A percentile compares a stretch with the other conserved stretches of the same genome.
phyloP scores from a whole-genome alignment of 2,329 filamentous ascomycete genomes.

The Cadophora gregata region DNA sequence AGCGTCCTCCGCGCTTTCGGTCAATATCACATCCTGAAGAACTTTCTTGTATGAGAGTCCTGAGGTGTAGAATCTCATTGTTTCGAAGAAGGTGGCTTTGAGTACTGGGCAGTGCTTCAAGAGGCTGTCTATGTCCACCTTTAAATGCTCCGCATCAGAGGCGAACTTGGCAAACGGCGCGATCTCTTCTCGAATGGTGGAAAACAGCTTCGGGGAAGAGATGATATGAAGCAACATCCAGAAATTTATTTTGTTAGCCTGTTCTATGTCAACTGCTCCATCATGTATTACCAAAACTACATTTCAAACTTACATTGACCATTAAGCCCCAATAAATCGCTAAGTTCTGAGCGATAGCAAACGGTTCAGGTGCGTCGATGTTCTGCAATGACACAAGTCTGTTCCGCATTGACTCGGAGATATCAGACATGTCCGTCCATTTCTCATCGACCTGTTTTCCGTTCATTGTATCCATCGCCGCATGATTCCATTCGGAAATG shows the following conservation, averaged over 20 bases:
- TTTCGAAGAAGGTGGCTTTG: constrained; percentile 51
- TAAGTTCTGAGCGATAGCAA: constrained; percentile 8
- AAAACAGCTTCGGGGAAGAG: constrained; percentile 47
- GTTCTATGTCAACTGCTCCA: too few species aligned
- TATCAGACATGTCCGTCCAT: constrained; percentile 53
- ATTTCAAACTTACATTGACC: constrained; percentile 47
- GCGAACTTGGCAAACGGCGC: constrained; percentile 47
- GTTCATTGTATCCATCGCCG: constrained; percentile 49
- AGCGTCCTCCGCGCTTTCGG: constrained; percentile 43
- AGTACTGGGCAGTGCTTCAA: constrained; percentile 48
- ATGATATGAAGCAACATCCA: constrained; percentile 54
- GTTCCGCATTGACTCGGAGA: constrained; percentile 43
- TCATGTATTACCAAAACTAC: background rate
- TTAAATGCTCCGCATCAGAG: constrained; percentile 42
- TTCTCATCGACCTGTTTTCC: constrained; percentile 48
- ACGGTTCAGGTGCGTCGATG: constrained; percentile 13
- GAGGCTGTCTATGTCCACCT: constrained; percentile 47
- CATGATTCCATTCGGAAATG: constrained; percentile 48
- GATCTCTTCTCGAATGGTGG: constrained; percentile 52
- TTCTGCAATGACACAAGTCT: constrained; percentile 18
- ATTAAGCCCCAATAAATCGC: constrained; percentile 57
- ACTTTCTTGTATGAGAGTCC: constrained; percentile 49
- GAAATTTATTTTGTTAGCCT: constrained; percentile 53
- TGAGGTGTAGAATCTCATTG: constrained; percentile 51
- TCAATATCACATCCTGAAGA: constrained; percentile 18